Evolutionary conservation across 768 basidiomycete species (phyloP).

Genomic region (Lanmaoa rubissima): DNA sequence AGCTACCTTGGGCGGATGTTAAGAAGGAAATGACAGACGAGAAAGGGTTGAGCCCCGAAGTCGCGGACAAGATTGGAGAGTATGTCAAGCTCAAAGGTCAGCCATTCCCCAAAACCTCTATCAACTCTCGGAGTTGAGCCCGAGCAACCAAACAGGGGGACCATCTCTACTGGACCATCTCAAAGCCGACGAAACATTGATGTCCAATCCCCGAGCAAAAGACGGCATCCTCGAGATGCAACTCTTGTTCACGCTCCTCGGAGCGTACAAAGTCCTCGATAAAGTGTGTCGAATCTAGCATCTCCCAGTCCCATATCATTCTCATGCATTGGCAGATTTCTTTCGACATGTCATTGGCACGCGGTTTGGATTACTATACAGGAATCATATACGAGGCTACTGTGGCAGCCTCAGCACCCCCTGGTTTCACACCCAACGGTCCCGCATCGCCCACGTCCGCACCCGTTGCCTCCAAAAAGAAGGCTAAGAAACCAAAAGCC

Average conservation of each 20-base stretch:
- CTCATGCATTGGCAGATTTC: slow-evolving; percentile 59
- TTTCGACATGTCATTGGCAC: slow-evolving; percentile 96
- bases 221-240: slow-evolving; percentile 86
- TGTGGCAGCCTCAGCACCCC: slow-evolving; percentile 91
- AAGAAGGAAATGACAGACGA: slow-evolving; percentile 96
- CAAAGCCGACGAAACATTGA: slow-evolving; percentile 58
- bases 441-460: slow-evolving; percentile 35
- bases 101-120: not conserved
- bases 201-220: slow-evolving; percentile 70
- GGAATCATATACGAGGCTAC: slow-evolving; percentile 98
- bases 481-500: slow-evolving; percentile 41
- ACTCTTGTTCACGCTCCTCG: slow-evolving; percentile 77
- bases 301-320: not conserved
- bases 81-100: slow-evolving; percentile 94
- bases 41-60: slow-evolving; percentile 77
- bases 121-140: not conserved
- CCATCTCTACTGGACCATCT: slow-evolving; percentile 73
- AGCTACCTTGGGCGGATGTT: slow-evolving; percentile 90
- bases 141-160: slow-evolving; percentile 52
- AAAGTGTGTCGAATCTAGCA: slow-evolving; percentile 48
- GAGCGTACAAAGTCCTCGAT: slow-evolving; percentile 74
- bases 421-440: slow-evolving; percentile 62
- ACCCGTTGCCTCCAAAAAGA: slow-evolving; percentile 34
- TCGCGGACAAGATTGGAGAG: slow-evolving; percentile 94
- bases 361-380: slow-evolving; percentile 97